These are phyloP conservation scores for Dactylellina leptospora DNA, from an alignment of 2,329 filamentous ascomycete species.

Conservation along the genomic window DNA sequence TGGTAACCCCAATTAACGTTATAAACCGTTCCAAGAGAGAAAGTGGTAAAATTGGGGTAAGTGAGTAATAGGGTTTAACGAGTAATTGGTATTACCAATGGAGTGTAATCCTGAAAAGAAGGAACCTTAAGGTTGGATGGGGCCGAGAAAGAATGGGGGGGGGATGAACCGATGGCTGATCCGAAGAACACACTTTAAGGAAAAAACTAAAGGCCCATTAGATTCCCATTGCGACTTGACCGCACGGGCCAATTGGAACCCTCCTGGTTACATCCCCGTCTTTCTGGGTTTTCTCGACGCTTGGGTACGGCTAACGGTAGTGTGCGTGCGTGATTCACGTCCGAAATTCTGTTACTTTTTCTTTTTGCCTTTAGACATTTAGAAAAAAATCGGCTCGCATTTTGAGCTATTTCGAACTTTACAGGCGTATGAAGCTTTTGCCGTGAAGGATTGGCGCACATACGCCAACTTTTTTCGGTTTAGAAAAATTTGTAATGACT, in stretches of 20 bases:
- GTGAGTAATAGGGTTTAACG: not conserved
- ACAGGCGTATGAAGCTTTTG: slow-evolving; percentile 1
- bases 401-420: slow-evolving; percentile 9
- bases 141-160: not conserved
- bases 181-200: slow-evolving; percentile 18
- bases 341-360: slow-evolving; percentile 1
- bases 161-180: slow-evolving; percentile 6
- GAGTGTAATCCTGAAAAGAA: not conserved
- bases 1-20: slow-evolving; percentile 6
- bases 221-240: not conserved
- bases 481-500: slow-evolving; percentile 14
- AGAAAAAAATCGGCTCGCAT: not conserved
- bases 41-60: slow-evolving; percentile 9
- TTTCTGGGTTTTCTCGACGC: not conserved
- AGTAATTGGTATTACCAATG: not conserved
- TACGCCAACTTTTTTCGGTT: not conserved
- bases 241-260: slow-evolving; percentile 19
- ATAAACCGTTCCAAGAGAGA: slow-evolving; percentile 14
- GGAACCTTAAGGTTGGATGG: not conserved
- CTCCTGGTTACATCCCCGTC: not conserved
- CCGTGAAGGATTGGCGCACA: slow-evolving; percentile 1
- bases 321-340: slow-evolving; percentile 22
- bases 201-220: no score
- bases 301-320: slow-evolving; percentile 20
- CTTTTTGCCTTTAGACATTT: no score